Evolutionary conservation across 768 basidiomycete species (phyloP).

Genomic region (Tylopilus vinaceipallidus): DNA sequence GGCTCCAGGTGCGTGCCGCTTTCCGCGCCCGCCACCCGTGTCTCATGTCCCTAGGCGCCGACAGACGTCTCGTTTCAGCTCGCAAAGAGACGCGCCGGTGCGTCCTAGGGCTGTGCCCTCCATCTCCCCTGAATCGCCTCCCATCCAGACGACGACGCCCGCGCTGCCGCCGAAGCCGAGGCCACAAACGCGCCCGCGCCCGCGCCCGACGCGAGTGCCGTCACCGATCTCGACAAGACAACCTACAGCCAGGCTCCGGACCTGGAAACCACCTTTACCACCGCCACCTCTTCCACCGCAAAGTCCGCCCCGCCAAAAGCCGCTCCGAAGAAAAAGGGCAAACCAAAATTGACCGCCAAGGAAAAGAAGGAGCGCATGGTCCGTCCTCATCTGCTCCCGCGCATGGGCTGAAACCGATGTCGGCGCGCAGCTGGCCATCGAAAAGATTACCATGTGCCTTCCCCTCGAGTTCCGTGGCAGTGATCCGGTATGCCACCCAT

Average conservation of each 20-base stretch:
- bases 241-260: slow-evolving; percentile 29
- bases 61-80: slow-evolving; percentile 56
- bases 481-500: slow-evolving; percentile 59
- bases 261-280: slow-evolving; percentile 36
- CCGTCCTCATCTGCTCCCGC: slow-evolving; percentile 18
- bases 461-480: slow-evolving; percentile 90
- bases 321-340: slow-evolving; percentile 49
- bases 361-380: slow-evolving; percentile 84
- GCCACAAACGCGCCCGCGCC: slow-evolving; percentile 44
- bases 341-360: slow-evolving; percentile 68
- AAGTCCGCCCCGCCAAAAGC: slow-evolving; percentile 41
- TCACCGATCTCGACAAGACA: slow-evolving; percentile 31
- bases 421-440: slow-evolving; percentile 50
- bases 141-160: slow-evolving; percentile 56
- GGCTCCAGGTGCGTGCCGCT: slow-evolving; percentile 62
- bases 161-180: slow-evolving; percentile 50
- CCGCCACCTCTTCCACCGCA: slow-evolving; percentile 34
- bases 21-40: neutral
- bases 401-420: neutral
- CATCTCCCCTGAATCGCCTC: neutral
- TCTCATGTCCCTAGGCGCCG: slow-evolving; percentile 46
- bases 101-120: slow-evolving; percentile 1
- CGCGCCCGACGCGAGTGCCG: slow-evolving; percentile 6
- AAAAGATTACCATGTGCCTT: slow-evolving; percentile 69
- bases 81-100: slow-evolving; percentile 62